Evolutionary conservation across 768 basidiomycete genomes (phyloP), one percentile per base, ranked within the genome.

Genomic region (Agaricus blazei): DNA sequence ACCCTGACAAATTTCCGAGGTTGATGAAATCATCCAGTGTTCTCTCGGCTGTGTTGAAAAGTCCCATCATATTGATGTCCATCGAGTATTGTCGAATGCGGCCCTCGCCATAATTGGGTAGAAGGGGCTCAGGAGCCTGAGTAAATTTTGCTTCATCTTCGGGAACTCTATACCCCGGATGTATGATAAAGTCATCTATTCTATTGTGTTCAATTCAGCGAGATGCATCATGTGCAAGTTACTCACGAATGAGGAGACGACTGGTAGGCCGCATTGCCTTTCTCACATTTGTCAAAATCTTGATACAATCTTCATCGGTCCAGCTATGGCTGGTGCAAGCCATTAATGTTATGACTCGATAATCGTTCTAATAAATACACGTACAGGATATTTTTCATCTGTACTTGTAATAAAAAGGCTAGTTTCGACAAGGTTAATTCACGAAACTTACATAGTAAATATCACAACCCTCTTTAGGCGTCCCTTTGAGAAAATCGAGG

Each of bases 281-380:
- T 19, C 66, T 64, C 1, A 77, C 62, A 51, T 69, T 66, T 2
- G 53, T 59, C 1, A 78, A 62, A 43, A 79, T 75, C 29, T 62
- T 62, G 26, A 72, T 40, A 56, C 68, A 67, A 40, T 70, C 66
- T 1, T 63, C 63, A 45, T 74, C 66, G 0, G 71, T 68, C 77
- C 77, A 79, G 52, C 76, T 69, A 50, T 76, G 77, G 9, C 75
- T 77, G 46, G 78, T 76, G 61, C 75, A 76, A 59, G 31, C 5
- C 12, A 14, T 14, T 40, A 40, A 19, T 14, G 38, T 12, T 12
- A 7, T 12, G 8, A 40, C 4, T 14, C 38, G 14, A 12, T 40
- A 4, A 40, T 40, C 38, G 14, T 12, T 9, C n/a, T 14, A 14
- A 40, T 9, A 12, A 40, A 12, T 19, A 19, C 38, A 40, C 38